Evolutionary conservation across 306 rosid genomes (phyloP).

Genomic region (Trifolium repens): DNA sequence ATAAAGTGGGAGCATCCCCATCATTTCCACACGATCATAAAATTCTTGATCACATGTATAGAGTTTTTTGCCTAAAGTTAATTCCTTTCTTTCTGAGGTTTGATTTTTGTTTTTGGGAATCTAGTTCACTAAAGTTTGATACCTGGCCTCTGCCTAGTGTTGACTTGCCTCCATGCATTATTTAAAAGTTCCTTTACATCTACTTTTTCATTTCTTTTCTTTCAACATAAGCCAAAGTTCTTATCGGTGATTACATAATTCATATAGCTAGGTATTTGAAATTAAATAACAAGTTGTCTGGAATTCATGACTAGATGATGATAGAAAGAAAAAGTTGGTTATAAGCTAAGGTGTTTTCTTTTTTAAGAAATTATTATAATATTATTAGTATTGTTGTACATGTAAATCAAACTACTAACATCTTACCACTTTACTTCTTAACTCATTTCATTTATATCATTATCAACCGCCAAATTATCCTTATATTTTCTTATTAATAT

Average conservation of each 20-base stretch:
- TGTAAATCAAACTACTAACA: too few species aligned
- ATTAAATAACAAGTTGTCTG: background rate
- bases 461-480: too few species aligned
- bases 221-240: conserved; percentile 29
- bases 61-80: conserved; percentile 23
- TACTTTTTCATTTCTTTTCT: conserved; percentile 20
- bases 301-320: background rate
- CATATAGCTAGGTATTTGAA: conserved; percentile 2
- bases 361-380: too few species aligned
- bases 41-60: conserved; percentile 21
- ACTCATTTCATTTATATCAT: too few species aligned
- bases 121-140: conserved; percentile 36
- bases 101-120: conserved; percentile 31
- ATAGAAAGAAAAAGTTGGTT: too few species aligned
- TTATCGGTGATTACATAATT: background rate
- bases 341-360: too few species aligned
- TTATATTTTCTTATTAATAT: too few species aligned
- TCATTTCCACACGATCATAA: conserved; percentile 23
- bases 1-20: conserved; percentile 44
- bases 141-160: conserved; percentile 29
- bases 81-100: background rate
- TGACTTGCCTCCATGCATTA: conserved; percentile 20
- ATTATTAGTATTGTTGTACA: too few species aligned
- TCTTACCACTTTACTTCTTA: too few species aligned
- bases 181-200: conserved; percentile 14